These are phyloP conservation scores for Plasmopara viticola DNA, from an alignment of 352 stramenopile species.

Conservation along the genomic window DNA sequence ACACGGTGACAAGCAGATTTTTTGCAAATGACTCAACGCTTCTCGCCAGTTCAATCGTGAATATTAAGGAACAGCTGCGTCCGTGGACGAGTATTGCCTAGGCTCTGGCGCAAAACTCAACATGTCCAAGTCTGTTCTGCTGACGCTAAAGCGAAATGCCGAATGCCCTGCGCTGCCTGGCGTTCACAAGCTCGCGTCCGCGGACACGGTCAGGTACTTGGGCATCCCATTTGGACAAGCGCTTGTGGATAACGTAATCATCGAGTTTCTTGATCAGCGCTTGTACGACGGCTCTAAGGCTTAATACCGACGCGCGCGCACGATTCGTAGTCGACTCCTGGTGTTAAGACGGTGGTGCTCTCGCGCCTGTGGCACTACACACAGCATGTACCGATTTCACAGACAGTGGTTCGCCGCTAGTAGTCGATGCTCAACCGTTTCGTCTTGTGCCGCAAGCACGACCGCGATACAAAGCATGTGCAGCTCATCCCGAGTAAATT, in stretches of 20 bases:
- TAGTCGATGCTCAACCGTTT: background rate
- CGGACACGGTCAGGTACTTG: background rate
- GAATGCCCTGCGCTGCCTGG: background rate
- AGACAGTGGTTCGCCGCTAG: background rate
- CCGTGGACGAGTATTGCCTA: no score
- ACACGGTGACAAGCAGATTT: no score
- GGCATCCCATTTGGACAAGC: background rate
- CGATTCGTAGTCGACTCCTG: background rate
- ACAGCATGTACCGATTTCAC: background rate
- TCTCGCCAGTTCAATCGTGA: no score
- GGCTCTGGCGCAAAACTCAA: background rate
- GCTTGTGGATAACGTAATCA: background rate
- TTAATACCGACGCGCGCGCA: background rate
- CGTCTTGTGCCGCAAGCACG: background rate
- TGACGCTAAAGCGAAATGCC: background rate
- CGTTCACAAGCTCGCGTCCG: background rate
- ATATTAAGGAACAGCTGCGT: no score
- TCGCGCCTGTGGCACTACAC: background rate
- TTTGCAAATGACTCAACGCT: no score
- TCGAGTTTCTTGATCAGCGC: background rate
- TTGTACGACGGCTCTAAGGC: background rate
- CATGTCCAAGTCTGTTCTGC: background rate
- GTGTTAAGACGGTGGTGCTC: background rate
- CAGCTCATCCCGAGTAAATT: background rate
- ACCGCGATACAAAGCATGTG: background rate